phyloP scores from a whole-genome alignment of 495 filamentous ascomycete genomes.

The Hyaloscypha bicolor region DNA sequence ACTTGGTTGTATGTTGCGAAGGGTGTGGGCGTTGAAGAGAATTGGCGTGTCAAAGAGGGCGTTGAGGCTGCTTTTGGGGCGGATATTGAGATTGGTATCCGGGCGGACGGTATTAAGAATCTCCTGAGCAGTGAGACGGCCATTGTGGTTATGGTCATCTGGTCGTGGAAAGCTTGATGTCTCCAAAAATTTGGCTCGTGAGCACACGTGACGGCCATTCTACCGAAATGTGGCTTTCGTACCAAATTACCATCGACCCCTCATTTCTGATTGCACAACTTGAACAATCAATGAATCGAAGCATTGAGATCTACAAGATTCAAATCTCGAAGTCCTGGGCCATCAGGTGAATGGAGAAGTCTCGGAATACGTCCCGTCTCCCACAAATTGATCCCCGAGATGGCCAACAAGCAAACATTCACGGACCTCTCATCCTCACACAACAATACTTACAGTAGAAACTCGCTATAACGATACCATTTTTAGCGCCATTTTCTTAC shows the following conservation, averaged over 20 bases:
- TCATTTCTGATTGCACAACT: too few relatives aligned
- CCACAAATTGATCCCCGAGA: conserved; percentile 28
- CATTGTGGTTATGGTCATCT: conserved; percentile 44
- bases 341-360: too few relatives aligned
- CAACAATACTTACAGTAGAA: conserved; percentile 60
- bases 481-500: too few relatives aligned
- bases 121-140: conserved; percentile 36
- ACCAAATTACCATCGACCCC: too few relatives aligned
- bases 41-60: conserved; percentile 35
- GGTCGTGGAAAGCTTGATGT: neutral
- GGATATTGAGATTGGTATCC: conserved; percentile 24
- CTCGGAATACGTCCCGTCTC: conserved; percentile 45
- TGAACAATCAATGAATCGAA: too few relatives aligned
- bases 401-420: too few relatives aligned
- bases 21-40: conserved; percentile 52
- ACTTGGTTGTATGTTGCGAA: conserved; percentile 66
- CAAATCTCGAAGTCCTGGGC: too few relatives aligned
- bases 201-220: neutral
- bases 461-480: too few relatives aligned
- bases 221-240: neutral
- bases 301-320: too few relatives aligned
- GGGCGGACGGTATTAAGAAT: conserved; percentile 28
- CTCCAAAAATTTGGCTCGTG: conserved; percentile 12
- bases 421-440: conserved; percentile 36
- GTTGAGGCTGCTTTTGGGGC: conserved; percentile 3